Evolutionary conservation across 1,284 basidiomycete species (phyloP).

Genomic region (Puccinia polysora): DNA sequence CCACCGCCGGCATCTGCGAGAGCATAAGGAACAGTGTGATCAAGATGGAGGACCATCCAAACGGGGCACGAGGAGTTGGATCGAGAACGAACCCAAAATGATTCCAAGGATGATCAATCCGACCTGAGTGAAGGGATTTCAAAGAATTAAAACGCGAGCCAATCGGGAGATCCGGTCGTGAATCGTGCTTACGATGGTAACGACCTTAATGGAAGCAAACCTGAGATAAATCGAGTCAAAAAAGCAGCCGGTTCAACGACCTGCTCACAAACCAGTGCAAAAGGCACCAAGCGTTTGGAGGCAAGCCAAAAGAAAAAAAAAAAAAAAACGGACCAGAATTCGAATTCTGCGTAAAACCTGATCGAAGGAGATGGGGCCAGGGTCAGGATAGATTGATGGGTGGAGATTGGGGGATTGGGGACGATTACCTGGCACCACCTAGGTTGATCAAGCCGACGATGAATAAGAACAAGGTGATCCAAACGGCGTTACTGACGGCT

Average conservation of each 20-base stretch:
- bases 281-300: too few species aligned
- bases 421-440: constrained; percentile 50
- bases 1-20: constrained; percentile 27
- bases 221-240: constrained; percentile 47
- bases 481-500: constrained; percentile 54
- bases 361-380: background rate
- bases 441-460: constrained; percentile 56
- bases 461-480: constrained; percentile 55
- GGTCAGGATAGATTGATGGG: background rate
- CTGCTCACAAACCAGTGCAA: too few species aligned
- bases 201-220: constrained; percentile 68
- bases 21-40: too few species aligned
- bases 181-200: constrained; percentile 59
- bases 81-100: constrained; percentile 15
- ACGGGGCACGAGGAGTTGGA: background rate
- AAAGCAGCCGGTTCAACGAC: too few species aligned
- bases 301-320: too few species aligned
- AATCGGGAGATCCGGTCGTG: background rate
- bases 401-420: constrained; percentile 19
- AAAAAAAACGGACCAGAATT: constrained; percentile 35
- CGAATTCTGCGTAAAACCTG: constrained; percentile 42
- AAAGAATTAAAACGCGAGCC: constrained; percentile 31
- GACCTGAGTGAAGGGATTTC: constrained; percentile 10
- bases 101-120: constrained; percentile 40
- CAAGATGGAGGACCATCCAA: background rate